phyloP scores from a whole-genome alignment of 2,329 filamentous ascomycete genomes.

The Aspergillus glaucus region DNA sequence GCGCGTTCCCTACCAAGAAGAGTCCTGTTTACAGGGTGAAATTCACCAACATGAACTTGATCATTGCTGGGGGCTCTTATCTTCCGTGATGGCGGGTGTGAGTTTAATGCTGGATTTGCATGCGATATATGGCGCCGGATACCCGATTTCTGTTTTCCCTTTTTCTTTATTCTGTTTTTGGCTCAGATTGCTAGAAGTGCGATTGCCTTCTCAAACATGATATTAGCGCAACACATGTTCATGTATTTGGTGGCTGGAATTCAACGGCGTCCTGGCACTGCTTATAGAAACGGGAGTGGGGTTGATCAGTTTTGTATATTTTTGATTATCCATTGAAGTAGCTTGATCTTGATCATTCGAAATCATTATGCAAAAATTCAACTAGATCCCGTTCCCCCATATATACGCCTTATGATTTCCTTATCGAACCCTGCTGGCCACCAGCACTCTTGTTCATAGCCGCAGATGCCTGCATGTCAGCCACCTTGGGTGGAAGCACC shows the following conservation, averaged over 20 bases:
- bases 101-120: conserved; percentile 3
- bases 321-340: background rate
- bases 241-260: background rate
- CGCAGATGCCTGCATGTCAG: conserved; percentile 52
- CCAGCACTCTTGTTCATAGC: conserved; percentile 35
- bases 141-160: conserved; percentile 6
- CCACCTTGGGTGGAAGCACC: conserved; percentile 87
- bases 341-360: no score
- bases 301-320: background rate
- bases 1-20: conserved; percentile 92
- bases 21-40: conserved; percentile 87
- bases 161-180: background rate
- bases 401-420: background rate
- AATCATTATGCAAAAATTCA: no score
- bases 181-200: no score
- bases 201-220: background rate
- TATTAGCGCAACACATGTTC: background rate
- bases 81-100: conserved; percentile 38
- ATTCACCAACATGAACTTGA: conserved; percentile 92
- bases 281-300: background rate
- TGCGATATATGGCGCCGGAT: conserved; percentile 14
- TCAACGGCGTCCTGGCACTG: conserved; percentile 1
- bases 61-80: conserved; percentile 73
- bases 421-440: background rate
- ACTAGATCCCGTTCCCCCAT: no score